These are phyloP conservation scores for Chytriomyces sp. DNA, from an alignment of 192 early-diverging fungal species.

Conservation along the genomic window DNA sequence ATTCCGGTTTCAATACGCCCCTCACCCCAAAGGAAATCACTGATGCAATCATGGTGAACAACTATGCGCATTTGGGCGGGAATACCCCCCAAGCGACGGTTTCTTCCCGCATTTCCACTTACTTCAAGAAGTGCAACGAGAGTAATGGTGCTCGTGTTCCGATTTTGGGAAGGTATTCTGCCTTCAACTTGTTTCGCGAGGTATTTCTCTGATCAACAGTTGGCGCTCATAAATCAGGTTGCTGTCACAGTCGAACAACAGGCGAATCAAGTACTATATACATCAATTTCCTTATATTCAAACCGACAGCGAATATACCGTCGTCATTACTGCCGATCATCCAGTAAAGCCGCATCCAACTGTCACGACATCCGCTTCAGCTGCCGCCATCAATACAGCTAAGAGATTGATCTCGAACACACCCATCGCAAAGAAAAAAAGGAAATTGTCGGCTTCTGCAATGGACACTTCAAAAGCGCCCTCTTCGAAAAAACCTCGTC, in stretches of 20 bases:
- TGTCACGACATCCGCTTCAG: no score
- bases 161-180: constrained; percentile 21
- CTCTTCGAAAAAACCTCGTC: no score
- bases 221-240: not conserved
- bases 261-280: constrained; percentile 33
- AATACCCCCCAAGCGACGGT: constrained; percentile 36
- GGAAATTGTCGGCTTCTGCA: no score
- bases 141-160: constrained; percentile 10
- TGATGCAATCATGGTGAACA: constrained; percentile 11
- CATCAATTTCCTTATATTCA: constrained; percentile 17
- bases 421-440: no score
- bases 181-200: not conserved
- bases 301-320: constrained; percentile 4
- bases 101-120: constrained; percentile 38
- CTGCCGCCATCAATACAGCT: no score
- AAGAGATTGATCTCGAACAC: no score
- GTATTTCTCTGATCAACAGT: not conserved
- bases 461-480: no score
- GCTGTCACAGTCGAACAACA: constrained; percentile 17
- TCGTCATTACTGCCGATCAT: constrained; percentile 25
- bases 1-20: constrained; percentile 26
- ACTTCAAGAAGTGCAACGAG: constrained; percentile 34
- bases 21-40: constrained; percentile 35
- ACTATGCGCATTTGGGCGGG: constrained; percentile 38
- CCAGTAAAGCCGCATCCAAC: constrained; percentile 9